phyloP scores from a whole-genome alignment of 306 rosid species.

The Hippophae gyantsensis region DNA sequence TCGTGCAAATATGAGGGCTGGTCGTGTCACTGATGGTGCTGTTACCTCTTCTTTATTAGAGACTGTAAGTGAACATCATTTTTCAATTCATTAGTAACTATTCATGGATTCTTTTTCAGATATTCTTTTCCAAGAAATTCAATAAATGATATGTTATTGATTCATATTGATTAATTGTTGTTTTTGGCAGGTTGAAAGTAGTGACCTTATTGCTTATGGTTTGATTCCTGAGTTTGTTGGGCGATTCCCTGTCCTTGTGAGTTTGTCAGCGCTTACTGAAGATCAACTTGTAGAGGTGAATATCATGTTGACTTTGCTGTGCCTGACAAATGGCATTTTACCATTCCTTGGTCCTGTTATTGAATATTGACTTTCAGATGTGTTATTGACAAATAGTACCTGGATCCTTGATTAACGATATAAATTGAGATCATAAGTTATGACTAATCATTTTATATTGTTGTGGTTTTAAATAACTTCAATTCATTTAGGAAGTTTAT shows the following conservation, averaged over 20 bases:
- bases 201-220: conserved; percentile 92
- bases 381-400: too few species aligned
- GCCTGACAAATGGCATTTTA: conserved; percentile 3
- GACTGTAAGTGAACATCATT: conserved; percentile 45
- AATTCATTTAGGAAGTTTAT: too few species aligned
- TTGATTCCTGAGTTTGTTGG: conserved; percentile 98
- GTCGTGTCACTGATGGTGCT: conserved; percentile 69
- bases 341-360: conserved; percentile 1
- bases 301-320: conserved; percentile 9
- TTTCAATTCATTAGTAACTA: not conserved
- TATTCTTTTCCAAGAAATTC: not conserved
- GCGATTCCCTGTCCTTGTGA: conserved; percentile 89
- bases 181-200: conserved; percentile 78
- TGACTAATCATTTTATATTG: too few species aligned
- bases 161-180: not conserved
- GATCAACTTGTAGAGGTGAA: conserved; percentile 84
- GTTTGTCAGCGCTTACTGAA: conserved; percentile 80
- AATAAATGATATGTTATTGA: not conserved
- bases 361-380: not conserved
- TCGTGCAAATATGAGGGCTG: conserved; percentile 84
- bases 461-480: too few species aligned
- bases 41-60: conserved; percentile 78
- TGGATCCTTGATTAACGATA: too few species aligned
- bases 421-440: too few species aligned
- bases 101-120: conserved; percentile 39